Evolutionary conservation across 108 stramenopile genomes (phyloP).

Genomic region (Skeletonema marinoi): DNA sequence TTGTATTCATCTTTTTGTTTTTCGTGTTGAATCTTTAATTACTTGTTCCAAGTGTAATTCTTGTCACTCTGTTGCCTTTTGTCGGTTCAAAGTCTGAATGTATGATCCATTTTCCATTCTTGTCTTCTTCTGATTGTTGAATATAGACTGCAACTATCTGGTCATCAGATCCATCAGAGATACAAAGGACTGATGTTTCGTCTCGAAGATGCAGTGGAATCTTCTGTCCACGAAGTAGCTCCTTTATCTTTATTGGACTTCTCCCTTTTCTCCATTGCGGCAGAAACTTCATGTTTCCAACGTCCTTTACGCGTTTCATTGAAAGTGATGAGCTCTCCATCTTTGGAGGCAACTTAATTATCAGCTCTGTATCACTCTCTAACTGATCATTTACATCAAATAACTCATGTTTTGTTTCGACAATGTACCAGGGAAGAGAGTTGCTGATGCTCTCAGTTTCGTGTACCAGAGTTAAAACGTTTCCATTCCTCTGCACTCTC

Average conservation of each 20-base stretch:
- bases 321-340: constrained; percentile 1
- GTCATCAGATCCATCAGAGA: not conserved
- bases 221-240: constrained; percentile 91
- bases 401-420: not conserved
- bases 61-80: not conserved
- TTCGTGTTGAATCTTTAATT: not conserved
- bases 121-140: not conserved
- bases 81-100: constrained; percentile 27
- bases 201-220: constrained; percentile 80
- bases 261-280: constrained; percentile 82
- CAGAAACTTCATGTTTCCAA: constrained; percentile 44
- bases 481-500: constrained; percentile 60
- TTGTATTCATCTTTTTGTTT: too few species aligned
- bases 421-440: not conserved
- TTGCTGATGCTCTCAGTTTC: constrained; percentile 3
- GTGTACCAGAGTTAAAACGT: constrained; percentile 35
- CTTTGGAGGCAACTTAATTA: not conserved
- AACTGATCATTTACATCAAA: not conserved
- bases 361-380: not conserved
- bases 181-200: constrained; percentile 49
- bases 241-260: constrained; percentile 72
- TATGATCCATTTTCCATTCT: constrained; percentile 23
- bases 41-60: not conserved
- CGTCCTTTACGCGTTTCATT: constrained; percentile 32
- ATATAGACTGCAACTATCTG: constrained; percentile 37